phyloP scores from a whole-genome alignment of 2,329 filamentous ascomycete genomes.

The Fusarium drepaniforme region DNA sequence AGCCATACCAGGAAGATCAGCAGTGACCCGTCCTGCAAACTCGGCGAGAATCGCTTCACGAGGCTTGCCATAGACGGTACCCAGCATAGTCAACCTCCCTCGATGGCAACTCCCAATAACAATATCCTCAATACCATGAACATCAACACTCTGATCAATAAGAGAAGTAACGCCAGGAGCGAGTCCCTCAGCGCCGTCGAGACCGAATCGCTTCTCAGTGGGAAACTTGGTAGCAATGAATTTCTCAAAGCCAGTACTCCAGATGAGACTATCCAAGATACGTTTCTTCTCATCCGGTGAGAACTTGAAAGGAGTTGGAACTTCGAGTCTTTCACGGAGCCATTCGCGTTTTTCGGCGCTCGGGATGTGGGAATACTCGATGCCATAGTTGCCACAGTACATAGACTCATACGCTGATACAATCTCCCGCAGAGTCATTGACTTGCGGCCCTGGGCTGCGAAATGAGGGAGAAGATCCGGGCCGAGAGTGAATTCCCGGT shows the following conservation, averaged over 20 bases:
- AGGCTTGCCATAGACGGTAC: constrained; percentile 97
- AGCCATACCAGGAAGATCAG: constrained; percentile 87
- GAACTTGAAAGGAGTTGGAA: constrained; percentile 93
- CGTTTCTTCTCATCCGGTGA: constrained; percentile 96
- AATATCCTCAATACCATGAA: constrained; percentile 95
- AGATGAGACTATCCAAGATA: constrained; percentile 95
- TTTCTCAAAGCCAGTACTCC: constrained; percentile 95
- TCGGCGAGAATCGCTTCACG: constrained; percentile 99
- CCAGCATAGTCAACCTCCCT: constrained; percentile 95
- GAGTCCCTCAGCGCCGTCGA: constrained; percentile 95
- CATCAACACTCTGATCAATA: constrained; percentile 94
- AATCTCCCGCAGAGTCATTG: constrained; percentile 96
- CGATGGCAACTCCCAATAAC: constrained; percentile 99
- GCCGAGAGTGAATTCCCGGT: constrained; percentile 89
- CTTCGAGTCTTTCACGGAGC: constrained; percentile 93
- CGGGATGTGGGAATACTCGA: constrained; percentile 98
- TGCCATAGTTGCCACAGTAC: constrained; percentile 96
- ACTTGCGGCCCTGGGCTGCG: constrained; percentile 84
- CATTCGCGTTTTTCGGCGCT: constrained; percentile 97
- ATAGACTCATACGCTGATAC: constrained; percentile 90
- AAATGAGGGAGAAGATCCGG: constrained; percentile 95
- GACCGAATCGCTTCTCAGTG: constrained; percentile 98
- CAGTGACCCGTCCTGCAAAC: constrained; percentile 88
- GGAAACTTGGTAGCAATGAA: constrained; percentile 97
- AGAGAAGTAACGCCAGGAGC: constrained; percentile 99